These are phyloP conservation scores for Ceratocystis huliohia DNA, from an alignment of 2,329 filamentous ascomycete species.

Conservation along the genomic window DNA sequence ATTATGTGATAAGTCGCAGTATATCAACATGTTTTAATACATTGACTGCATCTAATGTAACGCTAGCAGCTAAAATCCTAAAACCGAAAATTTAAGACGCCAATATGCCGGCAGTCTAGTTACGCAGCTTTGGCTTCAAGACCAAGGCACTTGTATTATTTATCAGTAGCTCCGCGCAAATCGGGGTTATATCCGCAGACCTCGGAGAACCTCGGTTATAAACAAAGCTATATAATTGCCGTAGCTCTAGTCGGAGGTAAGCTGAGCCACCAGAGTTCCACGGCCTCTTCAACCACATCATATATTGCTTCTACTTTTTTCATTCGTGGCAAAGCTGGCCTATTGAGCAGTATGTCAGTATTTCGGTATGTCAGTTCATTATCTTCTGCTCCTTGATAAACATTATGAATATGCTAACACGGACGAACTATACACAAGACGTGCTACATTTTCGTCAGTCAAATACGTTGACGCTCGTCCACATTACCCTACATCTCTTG, in stretches of 20 bases:
- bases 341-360: conserved; percentile 21
- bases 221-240: neutral
- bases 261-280: too few species aligned
- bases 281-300: neutral
- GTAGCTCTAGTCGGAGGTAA: neutral
- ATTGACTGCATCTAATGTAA: too few species aligned
- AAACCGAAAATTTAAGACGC: neutral
- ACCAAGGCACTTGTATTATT: neutral
- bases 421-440: conserved; percentile 27
- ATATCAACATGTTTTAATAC: neutral
- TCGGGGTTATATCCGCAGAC: too few species aligned
- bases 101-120: neutral
- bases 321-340: neutral
- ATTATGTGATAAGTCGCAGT: neutral
- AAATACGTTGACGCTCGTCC: conserved; percentile 50
- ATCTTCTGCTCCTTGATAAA: neutral
- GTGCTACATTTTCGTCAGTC: conserved; percentile 42
- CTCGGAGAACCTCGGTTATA: neutral
- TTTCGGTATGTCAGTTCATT: conserved; percentile 23
- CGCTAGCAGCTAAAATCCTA: neutral
- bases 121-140: neutral
- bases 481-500: conserved; percentile 43
- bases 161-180: neutral
- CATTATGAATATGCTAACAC: neutral
- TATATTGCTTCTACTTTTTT: neutral